Conservation (phyloP, 2,329 filamentous ascomycete genomes). For the Madurella fahalii region DNA sequence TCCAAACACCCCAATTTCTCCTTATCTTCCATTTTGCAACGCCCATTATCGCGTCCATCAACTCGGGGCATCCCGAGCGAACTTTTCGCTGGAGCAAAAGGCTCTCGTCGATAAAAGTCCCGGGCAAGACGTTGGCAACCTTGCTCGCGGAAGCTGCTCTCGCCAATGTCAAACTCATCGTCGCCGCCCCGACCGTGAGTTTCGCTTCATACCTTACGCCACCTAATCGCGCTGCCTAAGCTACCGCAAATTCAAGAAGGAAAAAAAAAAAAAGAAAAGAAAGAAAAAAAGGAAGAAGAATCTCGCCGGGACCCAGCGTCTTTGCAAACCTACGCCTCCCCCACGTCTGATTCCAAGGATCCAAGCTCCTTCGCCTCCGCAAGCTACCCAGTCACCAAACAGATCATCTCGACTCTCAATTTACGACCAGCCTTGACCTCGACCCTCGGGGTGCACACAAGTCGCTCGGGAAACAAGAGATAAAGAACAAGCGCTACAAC, state of each 20-base stretch:
- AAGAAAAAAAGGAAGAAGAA: too few species aligned
- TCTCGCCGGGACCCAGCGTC: not conserved
- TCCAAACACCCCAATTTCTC: not conserved
- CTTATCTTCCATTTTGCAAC: not conserved
- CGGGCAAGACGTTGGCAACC: conserved; percentile 7
- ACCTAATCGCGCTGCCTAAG: conserved; percentile 2
- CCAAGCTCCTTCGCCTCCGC: conserved; percentile 11
- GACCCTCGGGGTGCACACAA: not conserved
- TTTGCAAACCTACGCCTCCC: conserved; percentile 16
- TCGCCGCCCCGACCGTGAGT: conserved; percentile 18
- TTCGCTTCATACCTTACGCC: conserved; percentile 13
- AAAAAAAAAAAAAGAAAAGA: too few species aligned
- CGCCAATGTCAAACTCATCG: conserved; percentile 17
- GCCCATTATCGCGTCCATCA: not conserved
- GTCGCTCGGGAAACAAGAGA: not conserved
- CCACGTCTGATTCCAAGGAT: conserved; percentile 9
- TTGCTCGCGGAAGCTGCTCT: conserved; percentile 14
- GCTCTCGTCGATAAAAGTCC: conserved; percentile 8
- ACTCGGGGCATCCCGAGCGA: conserved; percentile 14
- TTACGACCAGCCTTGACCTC: not conserved
- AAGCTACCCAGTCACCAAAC: not conserved
- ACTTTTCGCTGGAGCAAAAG: conserved; percentile 19
- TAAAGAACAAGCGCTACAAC: conserved; percentile 27
- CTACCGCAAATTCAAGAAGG: conserved; percentile 2
- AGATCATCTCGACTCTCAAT: not conserved